Evolutionary conservation across 371 early-diverging fungal species (phyloP), one percentile per base, ranked within the genome.

Genomic region (Globomyces sp.): DNA sequence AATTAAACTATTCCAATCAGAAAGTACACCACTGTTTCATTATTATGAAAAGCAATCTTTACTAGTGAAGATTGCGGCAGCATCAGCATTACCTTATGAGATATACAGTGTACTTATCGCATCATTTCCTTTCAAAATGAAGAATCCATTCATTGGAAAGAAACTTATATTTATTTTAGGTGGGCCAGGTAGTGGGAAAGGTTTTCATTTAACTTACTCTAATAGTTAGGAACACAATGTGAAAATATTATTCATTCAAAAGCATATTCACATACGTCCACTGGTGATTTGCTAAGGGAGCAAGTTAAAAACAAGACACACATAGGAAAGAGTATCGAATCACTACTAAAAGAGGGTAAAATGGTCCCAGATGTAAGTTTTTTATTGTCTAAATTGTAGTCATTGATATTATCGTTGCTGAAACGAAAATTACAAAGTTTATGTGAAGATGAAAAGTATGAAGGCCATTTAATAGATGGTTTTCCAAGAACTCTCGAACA

Each of bases 261-360:
- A 59, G 66, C 70, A 36, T 71, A 80, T 53, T 71, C 70, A 0
- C 92, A 92, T 66, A 64, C 90, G 36, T 82, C 83, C 3, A 80
- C 86, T 10, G 92, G 91, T 11, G 90, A 90, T 66, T 71, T 90
- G 46, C 74, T 92, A 39, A 72, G 92, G 4, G 76, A 74, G 6
- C 86, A 87, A 68, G 83, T 84, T 43, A 60, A 73, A 39, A 71
- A 66, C 13, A 81, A 81, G 1, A 69, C 79, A 1, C 69, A 71
- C 4, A 48, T 80, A n/a, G 84, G 82, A 1, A n/a, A 53, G 42
- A 41, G 77, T 57, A 58, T 84, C 3, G 75, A 77, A 13, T 68
- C 65, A 48, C 66, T 71, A 43, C 81, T 85, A 75, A 74, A 72
- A 58, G 75, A 80, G 39, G 89, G 88, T 5, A 68, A 80, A 60